Percentiles rank a stretch among this genome's conserved stretches.
phyloP scores from a whole-genome alignment of 495 filamentous ascomycete genomes.

The Umbilicaria muhlenbergii region DNA sequence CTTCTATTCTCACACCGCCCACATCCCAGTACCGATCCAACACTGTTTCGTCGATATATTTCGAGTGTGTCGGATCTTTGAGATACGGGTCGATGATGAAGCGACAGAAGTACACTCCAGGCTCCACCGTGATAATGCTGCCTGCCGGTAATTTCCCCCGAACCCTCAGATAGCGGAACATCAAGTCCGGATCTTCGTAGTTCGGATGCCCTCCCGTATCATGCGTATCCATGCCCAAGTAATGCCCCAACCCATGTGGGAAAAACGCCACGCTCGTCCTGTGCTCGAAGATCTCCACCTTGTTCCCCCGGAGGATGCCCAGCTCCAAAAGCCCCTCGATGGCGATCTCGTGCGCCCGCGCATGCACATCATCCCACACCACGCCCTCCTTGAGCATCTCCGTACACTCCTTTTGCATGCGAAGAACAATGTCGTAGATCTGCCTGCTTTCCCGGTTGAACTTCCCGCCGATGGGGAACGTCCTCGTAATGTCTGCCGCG shows the following conservation, averaged over 20 bases:
- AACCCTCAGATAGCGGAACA: slow-evolving; percentile 49
- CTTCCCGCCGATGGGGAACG: slow-evolving; percentile 51
- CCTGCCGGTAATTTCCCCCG: slow-evolving; percentile 50
- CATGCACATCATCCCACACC: slow-evolving; percentile 49
- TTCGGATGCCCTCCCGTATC: slow-evolving; percentile 54
- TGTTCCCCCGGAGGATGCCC: slow-evolving; percentile 40
- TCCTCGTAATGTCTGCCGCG: slow-evolving; percentile 80
- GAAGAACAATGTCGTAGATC: slow-evolving; percentile 61
- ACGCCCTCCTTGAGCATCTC: slow-evolving; percentile 45
- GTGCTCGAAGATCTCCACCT: slow-evolving; percentile 45
- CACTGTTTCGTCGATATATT: slow-evolving; percentile 59
- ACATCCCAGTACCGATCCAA: slow-evolving; percentile 58
- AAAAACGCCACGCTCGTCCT: slow-evolving; percentile 71
- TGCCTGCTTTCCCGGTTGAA: slow-evolving; percentile 47
- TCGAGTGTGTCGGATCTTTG: slow-evolving; percentile 38
- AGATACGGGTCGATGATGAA: slow-evolving; percentile 83
- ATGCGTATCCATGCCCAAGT: slow-evolving; percentile 81
- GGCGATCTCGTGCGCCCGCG: slow-evolving; percentile 56
- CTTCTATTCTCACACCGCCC: slow-evolving; percentile 80
- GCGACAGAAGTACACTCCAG: slow-evolving; percentile 82
- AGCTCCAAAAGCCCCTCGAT: slow-evolving; percentile 52
- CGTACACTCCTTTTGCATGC: slow-evolving; percentile 74
- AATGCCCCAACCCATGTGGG: slow-evolving; percentile 82
- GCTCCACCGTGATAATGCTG: slow-evolving; percentile 79
- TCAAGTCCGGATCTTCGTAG: slow-evolving; percentile 65